Evolutionary conservation across 192 early-diverging fungal species (phyloP), one percentile per base, ranked within the genome.

Genomic region (Coemansia aciculifera): DNA sequence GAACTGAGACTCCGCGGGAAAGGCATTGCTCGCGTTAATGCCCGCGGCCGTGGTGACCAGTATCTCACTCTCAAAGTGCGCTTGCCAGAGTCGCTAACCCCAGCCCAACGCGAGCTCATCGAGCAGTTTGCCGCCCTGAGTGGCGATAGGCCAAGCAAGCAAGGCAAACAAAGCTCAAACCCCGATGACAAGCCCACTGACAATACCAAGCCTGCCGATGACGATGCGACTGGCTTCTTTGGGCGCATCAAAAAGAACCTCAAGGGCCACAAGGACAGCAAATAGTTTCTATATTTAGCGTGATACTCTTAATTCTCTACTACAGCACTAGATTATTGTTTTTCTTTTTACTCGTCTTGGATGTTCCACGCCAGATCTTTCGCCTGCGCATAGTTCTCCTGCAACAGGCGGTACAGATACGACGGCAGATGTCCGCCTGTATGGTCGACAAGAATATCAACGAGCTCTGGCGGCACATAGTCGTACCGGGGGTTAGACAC

Each of bases 381-480:
- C 9, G 79, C 71, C 7, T 72, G 70, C 68, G 74, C 72, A 52
- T 86, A 88, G 62, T 81, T 81, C 66, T 91, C 90, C 51, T 82
- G 74, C 46, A 90, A 73, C 63, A 98, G 81, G 36, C 93, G 88
- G 82, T 92, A 91, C 38, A 96, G 72, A 62, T 92, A 94, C 32
- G 91, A 89, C 63, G 91, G 89, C 66, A 90, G 86, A 52, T 93
- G 88, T 3, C 88, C 86, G 23, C 90, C 92, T n/a, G 88, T 83
- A 72, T 95, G 92, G 59, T 94, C 94, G 66, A 99, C 92, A 69
- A 96, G 94, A 42, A 99, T 77, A 60, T 88, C 90, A 32, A 99
- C 89, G 59, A 96, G 86, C 59, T 95, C 94, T 2, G 97, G 95
- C 21, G 86, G 86, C 5, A 99, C 94, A 79, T 93, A 99, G 78